Conservation (phyloP, 306 rosid genomes). For the Casuarina equisetifolia region DNA sequence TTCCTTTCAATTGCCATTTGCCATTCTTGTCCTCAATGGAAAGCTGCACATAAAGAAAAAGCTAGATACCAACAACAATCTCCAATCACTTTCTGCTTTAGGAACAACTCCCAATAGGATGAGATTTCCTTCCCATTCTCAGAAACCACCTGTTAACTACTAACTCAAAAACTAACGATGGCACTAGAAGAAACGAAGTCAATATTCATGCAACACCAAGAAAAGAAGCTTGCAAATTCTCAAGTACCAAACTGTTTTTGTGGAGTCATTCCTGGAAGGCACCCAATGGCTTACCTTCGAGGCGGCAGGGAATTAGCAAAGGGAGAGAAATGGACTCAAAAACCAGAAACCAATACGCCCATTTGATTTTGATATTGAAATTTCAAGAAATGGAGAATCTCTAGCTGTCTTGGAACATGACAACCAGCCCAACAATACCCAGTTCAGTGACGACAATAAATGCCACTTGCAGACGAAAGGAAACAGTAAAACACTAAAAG, state of each 20-base stretch:
- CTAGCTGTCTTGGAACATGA: constrained; percentile 35
- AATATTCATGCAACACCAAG: constrained; percentile 10
- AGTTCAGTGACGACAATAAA: constrained; percentile 31
- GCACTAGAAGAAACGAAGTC: constrained; percentile 5
- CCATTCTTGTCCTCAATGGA: constrained; percentile 21
- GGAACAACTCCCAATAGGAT: constrained; percentile 12
- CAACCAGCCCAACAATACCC: constrained; percentile 31
- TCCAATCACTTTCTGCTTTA: constrained; percentile 27
- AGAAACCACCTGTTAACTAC: constrained; percentile 22
- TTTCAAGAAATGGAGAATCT: constrained; percentile 34
- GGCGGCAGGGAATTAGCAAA: constrained; percentile 6
- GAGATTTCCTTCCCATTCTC: constrained; percentile 24
- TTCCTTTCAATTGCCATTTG: constrained; percentile 26
- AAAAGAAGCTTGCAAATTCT: not conserved
- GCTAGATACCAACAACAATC: constrained; percentile 10
- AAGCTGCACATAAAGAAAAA: constrained; percentile 23
- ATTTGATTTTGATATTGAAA: constrained; percentile 15
- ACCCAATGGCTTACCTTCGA: not conserved
- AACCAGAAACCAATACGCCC: constrained; percentile 18
- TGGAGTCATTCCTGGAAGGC: constrained; percentile 9
- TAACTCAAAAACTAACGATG: constrained; percentile 3
- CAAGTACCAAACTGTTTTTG: constrained; percentile 23
- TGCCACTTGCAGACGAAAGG: constrained; percentile 22
- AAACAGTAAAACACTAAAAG: not conserved
- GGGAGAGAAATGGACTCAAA: constrained; percentile 30